Percentiles rank a stretch among this genome's conserved stretches.
These are phyloP conservation scores for Phyllosticta citriasiana DNA, from an alignment of 2,329 filamentous ascomycete species.

Conservation along the genomic window DNA sequence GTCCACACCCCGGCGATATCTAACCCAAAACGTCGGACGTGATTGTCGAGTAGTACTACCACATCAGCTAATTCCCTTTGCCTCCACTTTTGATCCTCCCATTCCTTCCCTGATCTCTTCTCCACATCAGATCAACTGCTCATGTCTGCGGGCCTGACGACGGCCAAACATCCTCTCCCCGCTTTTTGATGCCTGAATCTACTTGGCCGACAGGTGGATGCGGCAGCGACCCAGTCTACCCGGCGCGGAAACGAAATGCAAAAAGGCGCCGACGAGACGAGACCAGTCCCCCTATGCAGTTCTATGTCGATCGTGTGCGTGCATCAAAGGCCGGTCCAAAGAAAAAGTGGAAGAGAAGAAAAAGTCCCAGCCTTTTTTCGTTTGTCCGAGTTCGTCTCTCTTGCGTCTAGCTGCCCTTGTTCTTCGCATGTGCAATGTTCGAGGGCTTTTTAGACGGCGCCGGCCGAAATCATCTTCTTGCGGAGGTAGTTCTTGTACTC, in stretches of 20 bases:
- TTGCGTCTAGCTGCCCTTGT: neutral
- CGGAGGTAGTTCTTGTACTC: slow-evolving; percentile 97
- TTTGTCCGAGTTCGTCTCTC: neutral
- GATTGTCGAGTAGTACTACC: too few relatives aligned
- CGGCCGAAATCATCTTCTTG: slow-evolving; percentile 93
- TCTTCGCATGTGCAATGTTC: neutral
- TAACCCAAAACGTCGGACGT: too few relatives aligned
- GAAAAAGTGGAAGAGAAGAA: neutral
- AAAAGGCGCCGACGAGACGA: slow-evolving; percentile 14
- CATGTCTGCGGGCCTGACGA: neutral
- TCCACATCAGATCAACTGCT: neutral
- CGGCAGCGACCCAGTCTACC: neutral
- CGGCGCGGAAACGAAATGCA: slow-evolving; percentile 4
- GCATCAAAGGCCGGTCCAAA: slow-evolving; percentile 13
- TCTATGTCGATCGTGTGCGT: neutral
- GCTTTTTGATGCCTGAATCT: neutral
- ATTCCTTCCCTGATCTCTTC: neutral
- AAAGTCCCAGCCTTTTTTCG: neutral
- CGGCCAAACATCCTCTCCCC: neutral
- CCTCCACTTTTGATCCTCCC: too few relatives aligned
- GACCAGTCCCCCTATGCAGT: neutral
- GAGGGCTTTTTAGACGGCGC: slow-evolving; percentile 59
- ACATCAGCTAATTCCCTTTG: too few relatives aligned
- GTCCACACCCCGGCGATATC: too few relatives aligned
- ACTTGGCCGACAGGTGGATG: neutral